Conservation (phyloP, 2,329 filamentous ascomycete species). For the Colletotrichum tabaci region DNA sequence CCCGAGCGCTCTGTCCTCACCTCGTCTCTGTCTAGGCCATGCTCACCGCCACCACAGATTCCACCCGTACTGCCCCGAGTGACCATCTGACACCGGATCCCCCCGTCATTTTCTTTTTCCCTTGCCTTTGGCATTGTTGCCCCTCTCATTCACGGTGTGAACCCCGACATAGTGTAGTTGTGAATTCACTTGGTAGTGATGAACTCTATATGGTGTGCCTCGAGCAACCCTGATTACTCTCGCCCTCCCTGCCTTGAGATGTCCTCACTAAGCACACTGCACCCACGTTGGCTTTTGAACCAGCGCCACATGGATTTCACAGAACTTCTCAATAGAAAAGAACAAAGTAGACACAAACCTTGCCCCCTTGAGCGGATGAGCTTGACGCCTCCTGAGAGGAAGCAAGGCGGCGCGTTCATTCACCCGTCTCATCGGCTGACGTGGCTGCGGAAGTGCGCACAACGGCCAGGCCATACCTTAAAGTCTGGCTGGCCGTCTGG, state of each 20-base stretch:
- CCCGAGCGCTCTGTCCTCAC: slow-evolving; percentile 26
- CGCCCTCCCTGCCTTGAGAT: background rate
- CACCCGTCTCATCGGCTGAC: slow-evolving; percentile 19
- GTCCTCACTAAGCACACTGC: background rate
- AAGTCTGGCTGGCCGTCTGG: background rate
- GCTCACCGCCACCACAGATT: background rate
- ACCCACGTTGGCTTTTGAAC: background rate
- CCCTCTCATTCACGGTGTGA: background rate
- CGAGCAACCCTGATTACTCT: background rate
- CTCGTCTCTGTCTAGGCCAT: slow-evolving; percentile 26
- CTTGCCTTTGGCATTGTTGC: background rate
- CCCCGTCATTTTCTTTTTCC: background rate
- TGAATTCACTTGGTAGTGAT: slow-evolving; percentile 1
- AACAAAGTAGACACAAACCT: slow-evolving; percentile 5
- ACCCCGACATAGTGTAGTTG: slow-evolving; percentile 1
- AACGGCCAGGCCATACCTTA: background rate
- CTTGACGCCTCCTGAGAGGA: background rate
- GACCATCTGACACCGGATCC: too few relatives aligned
- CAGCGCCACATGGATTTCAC: slow-evolving; percentile 1
- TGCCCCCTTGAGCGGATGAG: background rate
- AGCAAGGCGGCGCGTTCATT: slow-evolving; percentile 8
- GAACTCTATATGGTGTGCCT: background rate
- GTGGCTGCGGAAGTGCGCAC: slow-evolving; percentile 17
- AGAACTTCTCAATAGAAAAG: background rate
- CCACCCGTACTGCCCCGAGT: background rate